Percentiles rank a stretch among this genome's conserved stretches.
Conservation (phyloP, 2,329 filamentous ascomycete species). For the Volutella citrinella region DNA sequence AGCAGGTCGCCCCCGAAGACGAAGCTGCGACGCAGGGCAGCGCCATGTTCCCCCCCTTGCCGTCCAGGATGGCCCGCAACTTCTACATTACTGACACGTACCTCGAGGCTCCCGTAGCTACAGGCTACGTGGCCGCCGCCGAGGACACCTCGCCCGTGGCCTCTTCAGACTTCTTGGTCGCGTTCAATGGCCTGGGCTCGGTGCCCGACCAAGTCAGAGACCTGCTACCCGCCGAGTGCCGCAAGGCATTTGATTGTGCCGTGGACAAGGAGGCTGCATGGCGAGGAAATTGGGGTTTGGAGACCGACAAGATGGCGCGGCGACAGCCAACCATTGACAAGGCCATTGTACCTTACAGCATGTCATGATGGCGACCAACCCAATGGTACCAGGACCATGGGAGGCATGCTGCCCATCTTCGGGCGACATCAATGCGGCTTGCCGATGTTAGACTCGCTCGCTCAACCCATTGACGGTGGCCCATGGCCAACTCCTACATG, state of each 20-base stretch:
- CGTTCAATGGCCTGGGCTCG: conserved; percentile 60
- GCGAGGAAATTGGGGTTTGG: conserved; percentile 71
- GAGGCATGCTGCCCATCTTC: no score
- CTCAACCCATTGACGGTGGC: no score
- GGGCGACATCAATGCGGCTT: no score
- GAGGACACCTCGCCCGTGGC: conserved; percentile 43
- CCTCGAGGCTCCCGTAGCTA: conserved; percentile 47
- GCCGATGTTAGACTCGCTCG: no score
- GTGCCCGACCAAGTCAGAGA: conserved; percentile 64
- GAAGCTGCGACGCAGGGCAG: conserved; percentile 28
- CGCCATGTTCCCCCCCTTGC: conserved; percentile 45
- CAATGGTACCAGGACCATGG: no score
- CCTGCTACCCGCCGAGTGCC: conserved; percentile 67
- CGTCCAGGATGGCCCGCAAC: conserved; percentile 50
- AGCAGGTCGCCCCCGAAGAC: conserved; percentile 57
- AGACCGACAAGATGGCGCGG: conserved; percentile 55
- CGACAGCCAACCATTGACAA: conserved; percentile 59
- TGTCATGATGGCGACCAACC: conserved; percentile 33
- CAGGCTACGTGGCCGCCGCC: conserved; percentile 43
- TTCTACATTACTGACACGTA: conserved; percentile 55
- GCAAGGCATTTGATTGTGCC: conserved; percentile 68
- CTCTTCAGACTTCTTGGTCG: conserved; percentile 44
- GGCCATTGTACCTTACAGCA: conserved; percentile 58
- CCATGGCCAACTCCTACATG: no score
- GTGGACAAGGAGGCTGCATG: conserved; percentile 64